Base-by-base conservation (phyloP, 1,139 yeast species). In the Scheffersomyces illinoinensis region DNA sequence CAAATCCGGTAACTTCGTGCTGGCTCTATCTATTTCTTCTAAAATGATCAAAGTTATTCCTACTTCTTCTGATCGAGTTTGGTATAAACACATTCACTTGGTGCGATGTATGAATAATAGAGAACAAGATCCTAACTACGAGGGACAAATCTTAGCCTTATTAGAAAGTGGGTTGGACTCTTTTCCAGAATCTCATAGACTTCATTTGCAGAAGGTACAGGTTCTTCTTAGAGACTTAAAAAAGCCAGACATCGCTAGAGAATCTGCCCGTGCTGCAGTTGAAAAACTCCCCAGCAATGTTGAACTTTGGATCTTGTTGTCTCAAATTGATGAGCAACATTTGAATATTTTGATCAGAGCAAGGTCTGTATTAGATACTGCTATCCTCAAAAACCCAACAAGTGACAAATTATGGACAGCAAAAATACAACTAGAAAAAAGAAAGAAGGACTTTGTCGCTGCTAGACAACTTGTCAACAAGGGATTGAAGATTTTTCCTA, bases 351-450 rank as follows among this genome's bases (percentile, higher is more conserved):
- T 69, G 7, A 82, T 88, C 4, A 79, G 85, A 59, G 95, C 97
- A 0, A 83, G 97, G 58, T 88, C 97, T 0, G 78, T 84, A 1
- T 72, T 93, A 18, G 98, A 92, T 65, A 76, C 85, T 47, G 97
- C 92, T 0, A 71, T 91, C 3, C 65, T 86, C 18, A 76, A 78
- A 46, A 83, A 83, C 59, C 86, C 88, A 0, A 67, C 76, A 4
- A 75, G 76, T 48, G 90, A 85, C 46, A 58, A 59, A 17, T 64
- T 93, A 2, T 88, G 92, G 87, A 69, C 79, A 6, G 88, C 83
- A 33, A 84, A 87, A 61, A 78, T 91, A 10, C 66, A 76, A 26
- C 74, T 93, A 49, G 98, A 95, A 68, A 69, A 71, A 52, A 65
- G 82, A 43, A 73, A 79, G 8, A 77, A 82, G 0, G 88, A 89